Conservation (phyloP, 73 alveolate genomes). For the Paramecium octaurelia region DNA sequence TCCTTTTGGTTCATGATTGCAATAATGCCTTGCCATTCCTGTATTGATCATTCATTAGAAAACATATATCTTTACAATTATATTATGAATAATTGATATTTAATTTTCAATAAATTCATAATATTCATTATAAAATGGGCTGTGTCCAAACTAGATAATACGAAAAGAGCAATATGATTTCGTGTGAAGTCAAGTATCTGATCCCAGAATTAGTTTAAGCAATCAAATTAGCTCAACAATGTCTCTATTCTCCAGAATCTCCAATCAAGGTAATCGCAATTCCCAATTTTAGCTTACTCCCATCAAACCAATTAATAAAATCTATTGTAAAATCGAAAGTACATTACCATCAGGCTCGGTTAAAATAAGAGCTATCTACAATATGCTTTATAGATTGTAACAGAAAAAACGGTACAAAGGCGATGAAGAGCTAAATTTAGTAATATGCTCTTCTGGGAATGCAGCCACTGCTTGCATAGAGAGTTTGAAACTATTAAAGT, state of each 20-base stretch:
- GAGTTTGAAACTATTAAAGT: background rate
- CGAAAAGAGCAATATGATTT: background rate
- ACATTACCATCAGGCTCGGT: constrained; percentile 1
- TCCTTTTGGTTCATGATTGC: background rate
- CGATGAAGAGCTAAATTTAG: background rate
- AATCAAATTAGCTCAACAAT: background rate
- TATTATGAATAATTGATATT: background rate
- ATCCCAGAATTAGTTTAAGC: background rate
- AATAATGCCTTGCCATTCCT: background rate
- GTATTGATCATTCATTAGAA: background rate
- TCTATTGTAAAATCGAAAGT: background rate
- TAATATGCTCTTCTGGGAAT: background rate
- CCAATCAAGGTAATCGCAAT: background rate
- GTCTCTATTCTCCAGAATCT: background rate
- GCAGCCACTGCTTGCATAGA: background rate
- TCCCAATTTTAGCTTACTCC: background rate
- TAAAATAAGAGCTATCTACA: background rate
- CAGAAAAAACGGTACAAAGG: background rate
- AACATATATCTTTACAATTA: background rate
- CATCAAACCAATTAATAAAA: background rate
- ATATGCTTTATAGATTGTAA: background rate
- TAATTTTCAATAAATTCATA: background rate
- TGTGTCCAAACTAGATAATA: background rate
- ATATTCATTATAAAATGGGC: background rate
- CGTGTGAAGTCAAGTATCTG: background rate